A percentile compares a stretch with the other conserved stretches of the same genome.
phyloP scores from a whole-genome alignment of 2,329 filamentous ascomycete species.

The Xylaria hypoxylon region DNA sequence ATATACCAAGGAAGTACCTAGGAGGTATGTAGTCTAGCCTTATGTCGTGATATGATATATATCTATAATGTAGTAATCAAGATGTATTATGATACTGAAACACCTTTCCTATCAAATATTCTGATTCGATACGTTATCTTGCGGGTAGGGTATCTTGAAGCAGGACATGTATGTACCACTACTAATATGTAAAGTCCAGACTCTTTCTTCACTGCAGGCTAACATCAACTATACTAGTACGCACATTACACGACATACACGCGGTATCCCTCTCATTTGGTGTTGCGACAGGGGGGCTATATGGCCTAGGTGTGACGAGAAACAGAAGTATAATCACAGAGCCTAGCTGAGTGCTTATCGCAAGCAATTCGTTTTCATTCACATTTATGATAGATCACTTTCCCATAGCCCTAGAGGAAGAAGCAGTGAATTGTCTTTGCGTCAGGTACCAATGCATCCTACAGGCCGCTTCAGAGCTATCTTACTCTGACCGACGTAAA shows the following conservation, averaged over 20 bases:
- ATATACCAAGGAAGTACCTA: background rate
- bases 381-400: conserved; percentile 17
- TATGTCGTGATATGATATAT: conserved; percentile 1
- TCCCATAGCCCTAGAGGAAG: too few relatives aligned
- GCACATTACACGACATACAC: background rate
- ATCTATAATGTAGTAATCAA: too few relatives aligned
- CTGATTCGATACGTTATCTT: background rate
- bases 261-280: conserved; percentile 3
- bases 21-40: too few relatives aligned
- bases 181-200: background rate
- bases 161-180: background rate
- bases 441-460: conserved; percentile 34
- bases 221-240: background rate
- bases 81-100: too few relatives aligned
- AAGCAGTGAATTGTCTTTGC: background rate
- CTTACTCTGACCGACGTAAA: background rate
- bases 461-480: background rate
- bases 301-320: background rate
- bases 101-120: background rate
- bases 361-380: background rate
- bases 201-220: background rate
- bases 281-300: background rate
- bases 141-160: background rate
- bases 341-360: background rate
- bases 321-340: background rate